Conservation (phyloP, 1,284 basidiomycete species). For the Sanghuangporus weigelae region DNA sequence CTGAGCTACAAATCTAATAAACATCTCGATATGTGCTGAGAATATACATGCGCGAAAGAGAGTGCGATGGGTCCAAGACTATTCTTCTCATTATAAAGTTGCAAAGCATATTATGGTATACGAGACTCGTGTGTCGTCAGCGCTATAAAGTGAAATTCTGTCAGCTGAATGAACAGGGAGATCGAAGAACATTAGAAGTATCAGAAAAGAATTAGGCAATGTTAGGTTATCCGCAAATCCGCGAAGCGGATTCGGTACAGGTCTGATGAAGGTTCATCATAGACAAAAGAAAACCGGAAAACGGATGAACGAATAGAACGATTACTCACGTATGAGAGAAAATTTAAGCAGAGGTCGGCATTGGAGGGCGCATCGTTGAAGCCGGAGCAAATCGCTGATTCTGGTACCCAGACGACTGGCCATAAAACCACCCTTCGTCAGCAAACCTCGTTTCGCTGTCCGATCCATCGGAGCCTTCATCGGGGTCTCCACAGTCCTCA, state of each 20-base stretch:
- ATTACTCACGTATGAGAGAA: constrained; percentile 10
- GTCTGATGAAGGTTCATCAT: constrained; percentile 40
- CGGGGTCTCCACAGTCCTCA: constrained; percentile 47
- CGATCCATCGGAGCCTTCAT: constrained; percentile 24
- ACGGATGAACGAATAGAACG: background rate
- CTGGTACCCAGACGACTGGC: constrained; percentile 48
- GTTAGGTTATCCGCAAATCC: constrained; percentile 31
- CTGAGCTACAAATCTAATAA: background rate
- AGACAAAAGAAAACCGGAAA: constrained; percentile 1
- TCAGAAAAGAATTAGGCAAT: constrained; percentile 30
- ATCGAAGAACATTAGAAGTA: constrained; percentile 27
- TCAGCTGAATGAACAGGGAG: background rate
- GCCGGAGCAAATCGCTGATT: constrained; percentile 46
- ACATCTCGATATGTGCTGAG: background rate
- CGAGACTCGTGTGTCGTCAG: background rate
- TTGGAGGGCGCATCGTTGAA: constrained; percentile 55
- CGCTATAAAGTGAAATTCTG: background rate
- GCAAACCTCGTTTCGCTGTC: constrained; percentile 31
- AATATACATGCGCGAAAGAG: background rate
- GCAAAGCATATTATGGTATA: too few species aligned
- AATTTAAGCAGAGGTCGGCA: constrained; percentile 15
- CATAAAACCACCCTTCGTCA: constrained; percentile 56
- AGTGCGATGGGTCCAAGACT: background rate
- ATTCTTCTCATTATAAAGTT: background rate
- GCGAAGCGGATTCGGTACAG: constrained; percentile 36